Base-by-base conservation (phyloP, 768 basidiomycete species). In the Lactarius vividus region DNA sequence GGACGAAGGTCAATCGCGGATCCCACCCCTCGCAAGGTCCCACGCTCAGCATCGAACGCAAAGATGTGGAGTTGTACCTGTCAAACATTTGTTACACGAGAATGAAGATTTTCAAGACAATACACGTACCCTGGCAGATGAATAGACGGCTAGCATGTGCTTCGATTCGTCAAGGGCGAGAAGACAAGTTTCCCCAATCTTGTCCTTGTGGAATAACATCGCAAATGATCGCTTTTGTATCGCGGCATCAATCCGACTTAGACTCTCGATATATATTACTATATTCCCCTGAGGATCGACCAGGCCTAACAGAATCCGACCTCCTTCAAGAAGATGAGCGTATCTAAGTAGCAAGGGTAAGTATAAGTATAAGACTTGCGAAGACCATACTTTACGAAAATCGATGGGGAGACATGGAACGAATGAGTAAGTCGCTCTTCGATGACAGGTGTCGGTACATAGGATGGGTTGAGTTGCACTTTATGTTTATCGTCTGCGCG, bases 121-220 rank as follows among this genome's bases (percentile, higher is more conserved):
- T 55, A 7, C 18, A 60, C 68, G 2, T 29, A 80, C 84, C 74
- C 80, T 84, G 11, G 75, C 74, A 0, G 77, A 72, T 10, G 79
- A 76, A 59, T 83, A 81, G 0, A 86, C 65, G 0, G 81, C 79
- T 20, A 87, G 69, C 74, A 82, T 79, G 1, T 81, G 79, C 66
- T 80, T 83, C 20, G 76, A 72, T 68, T 87, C 85, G 57, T 88
- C 84, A 63, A 80, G 84, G 0, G 85, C 77, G 9, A 86, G 56
- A 8, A 82, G 29, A 58, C 79, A 77, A 4, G 81, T 75, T 3
- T 76, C 73, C 0, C 83, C 85, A 11, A 85, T 78, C 70, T 81
- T 84, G 59, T 82, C 79, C 10, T 75, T 77, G 61, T 79, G 76
- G 26, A 86, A 71, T 0, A 35, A 52, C 61, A 66, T 64, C 6